Evolutionary conservation across 495 filamentous ascomycete species (phyloP), one percentile per base, ranked within the genome.

Genomic region (Trichoderma reesei): DNA sequence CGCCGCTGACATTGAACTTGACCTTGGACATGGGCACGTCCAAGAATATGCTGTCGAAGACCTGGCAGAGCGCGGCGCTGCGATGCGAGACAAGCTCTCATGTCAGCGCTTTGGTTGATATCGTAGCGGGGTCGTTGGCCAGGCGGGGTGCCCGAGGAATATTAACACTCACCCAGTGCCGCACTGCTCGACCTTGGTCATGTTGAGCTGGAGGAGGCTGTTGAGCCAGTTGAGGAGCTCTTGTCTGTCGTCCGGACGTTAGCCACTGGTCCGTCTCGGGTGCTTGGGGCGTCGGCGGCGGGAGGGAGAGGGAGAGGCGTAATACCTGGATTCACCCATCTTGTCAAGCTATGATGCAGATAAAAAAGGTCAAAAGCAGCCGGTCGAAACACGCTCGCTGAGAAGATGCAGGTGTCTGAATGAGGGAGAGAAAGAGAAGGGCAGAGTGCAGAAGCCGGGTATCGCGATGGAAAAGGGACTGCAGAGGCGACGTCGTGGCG

Each of bases 141-240:
- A 69, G 67, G 74, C 74, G 72, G 74, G 74, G 73, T 68, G 70
- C 66, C 66, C 64, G 60, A 65, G 64, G 61, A 62, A 70, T 66
- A 70, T 26, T 72, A 71, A 69, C 68, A 73, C 89, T 69, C 89
- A 98, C 94, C 94, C 94, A 69, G 94, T 98, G 69, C 94, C 94
- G 76, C 94, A 97, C 82, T 98, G 95, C 78, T 98, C 94, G 73
- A 98, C 89, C 78, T 96, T 97, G 73, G 93, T 97, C 65, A 98
- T 85, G 78, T 98, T 98, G 68, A 98, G 85, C 80, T 96, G 90
- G 63, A 98, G 86, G 62, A 98, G 90, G 82, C 89, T 91, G 83
- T 98, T 98, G 69, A 98, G 79, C 94, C 94, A 98, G 78, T 87
- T 86, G 66, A 98, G 83, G 66, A 98, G 86, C 79, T 98, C 94